Conservation (phyloP, 371 early-diverging fungal genomes). For the Haplosporangium sp. region DNA sequence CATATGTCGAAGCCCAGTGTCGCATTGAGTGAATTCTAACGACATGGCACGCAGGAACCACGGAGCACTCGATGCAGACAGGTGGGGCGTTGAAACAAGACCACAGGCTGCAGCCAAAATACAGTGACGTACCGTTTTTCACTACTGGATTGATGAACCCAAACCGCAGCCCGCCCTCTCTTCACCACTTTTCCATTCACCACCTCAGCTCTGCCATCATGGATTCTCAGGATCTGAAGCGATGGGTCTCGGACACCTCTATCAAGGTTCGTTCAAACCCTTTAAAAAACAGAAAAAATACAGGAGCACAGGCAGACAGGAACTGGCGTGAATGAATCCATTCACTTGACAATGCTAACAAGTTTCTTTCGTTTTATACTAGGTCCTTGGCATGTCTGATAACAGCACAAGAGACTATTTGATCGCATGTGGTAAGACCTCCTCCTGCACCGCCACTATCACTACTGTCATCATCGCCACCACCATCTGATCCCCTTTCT, state of each 20-base stretch:
- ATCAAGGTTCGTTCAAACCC: constrained; percentile 65
- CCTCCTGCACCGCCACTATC: constrained; percentile 7
- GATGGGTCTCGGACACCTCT: constrained; percentile 86
- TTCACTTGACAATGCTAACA: background rate
- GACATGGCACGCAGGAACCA: no score
- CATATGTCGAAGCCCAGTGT: no score
- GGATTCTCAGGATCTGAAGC: constrained; percentile 57
- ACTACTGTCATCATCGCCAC: no score
- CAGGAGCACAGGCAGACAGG: background rate
- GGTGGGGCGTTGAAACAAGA: no score
- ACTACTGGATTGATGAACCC: no score
- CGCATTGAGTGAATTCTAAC: no score
- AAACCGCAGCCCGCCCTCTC: no score
- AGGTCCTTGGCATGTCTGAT: constrained; percentile 80
- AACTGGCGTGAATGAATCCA: background rate
- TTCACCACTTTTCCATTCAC: no score
- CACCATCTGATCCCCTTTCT: no score
- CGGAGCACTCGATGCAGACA: no score
- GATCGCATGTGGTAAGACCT: constrained; percentile 66
- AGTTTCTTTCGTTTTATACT: background rate
- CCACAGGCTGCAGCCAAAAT: no score
- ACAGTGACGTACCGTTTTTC: no score
- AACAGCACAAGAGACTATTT: constrained; percentile 77
- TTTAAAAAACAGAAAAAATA: background rate
- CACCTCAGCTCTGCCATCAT: constrained; percentile 6